These are phyloP conservation scores for Castanopsis chinensis DNA, from an alignment of 306 rosid species.

Conservation along the genomic window DNA sequence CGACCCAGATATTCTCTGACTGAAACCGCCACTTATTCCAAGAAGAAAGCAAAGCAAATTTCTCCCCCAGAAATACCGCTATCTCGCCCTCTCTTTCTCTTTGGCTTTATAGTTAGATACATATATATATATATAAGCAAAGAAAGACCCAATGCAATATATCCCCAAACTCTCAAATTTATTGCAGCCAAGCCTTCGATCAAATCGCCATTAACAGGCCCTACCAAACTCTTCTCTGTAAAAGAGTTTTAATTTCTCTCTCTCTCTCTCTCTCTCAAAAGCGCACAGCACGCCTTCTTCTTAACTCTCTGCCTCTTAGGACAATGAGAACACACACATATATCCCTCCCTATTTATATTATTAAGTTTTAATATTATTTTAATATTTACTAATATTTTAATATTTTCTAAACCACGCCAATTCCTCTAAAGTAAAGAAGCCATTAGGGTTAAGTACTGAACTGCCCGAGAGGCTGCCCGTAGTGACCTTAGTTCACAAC, in stretches of 20 bases:
- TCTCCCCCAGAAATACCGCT: background rate
- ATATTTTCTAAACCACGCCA: slow-evolving; percentile 20
- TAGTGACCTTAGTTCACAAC: slow-evolving; percentile 24
- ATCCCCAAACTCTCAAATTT: slow-evolving; percentile 35
- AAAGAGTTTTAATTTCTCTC: slow-evolving; percentile 27
- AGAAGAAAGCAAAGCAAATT: background rate
- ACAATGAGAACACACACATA: background rate
- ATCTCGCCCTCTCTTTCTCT: too few species aligned
- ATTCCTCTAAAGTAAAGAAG: slow-evolving; percentile 11
- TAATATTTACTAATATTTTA: background rate
- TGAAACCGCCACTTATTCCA: background rate
- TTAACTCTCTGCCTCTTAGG: slow-evolving; percentile 28
- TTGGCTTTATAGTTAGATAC: background rate
- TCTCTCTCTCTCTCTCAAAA: slow-evolving; percentile 11
- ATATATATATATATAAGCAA: background rate
- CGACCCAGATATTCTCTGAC: background rate
- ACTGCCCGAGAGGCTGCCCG: slow-evolving; percentile 26
- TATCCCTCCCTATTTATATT: too few species aligned
- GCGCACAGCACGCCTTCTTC: slow-evolving; percentile 51
- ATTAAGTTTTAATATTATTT: background rate
- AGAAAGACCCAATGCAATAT: slow-evolving; percentile 15
- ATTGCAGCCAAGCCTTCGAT: slow-evolving; percentile 37
- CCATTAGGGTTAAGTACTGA: slow-evolving; percentile 40
- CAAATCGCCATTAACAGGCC: slow-evolving; percentile 52
- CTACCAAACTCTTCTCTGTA: slow-evolving; percentile 33